phyloP scores from a whole-genome alignment of 164 flowering plant genomes.

The Berberis vulgaris region DNA sequence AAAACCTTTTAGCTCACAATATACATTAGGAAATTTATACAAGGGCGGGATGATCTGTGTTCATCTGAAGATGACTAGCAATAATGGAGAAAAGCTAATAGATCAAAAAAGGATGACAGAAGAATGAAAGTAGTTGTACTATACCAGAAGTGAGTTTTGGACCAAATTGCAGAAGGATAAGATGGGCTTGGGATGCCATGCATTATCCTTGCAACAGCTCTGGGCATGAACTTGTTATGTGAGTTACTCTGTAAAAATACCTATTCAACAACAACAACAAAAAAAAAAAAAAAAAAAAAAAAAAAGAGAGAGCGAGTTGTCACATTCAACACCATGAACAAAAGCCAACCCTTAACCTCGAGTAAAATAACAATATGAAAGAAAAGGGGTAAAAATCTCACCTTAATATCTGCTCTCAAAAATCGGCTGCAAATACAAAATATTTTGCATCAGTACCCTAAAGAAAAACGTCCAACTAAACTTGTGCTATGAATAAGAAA shows the following conservation, averaged over 20 bases:
- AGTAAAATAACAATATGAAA: too few species aligned
- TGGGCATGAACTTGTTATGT: constrained; percentile 82
- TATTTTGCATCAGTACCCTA: too few species aligned
- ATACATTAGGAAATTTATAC: too few species aligned
- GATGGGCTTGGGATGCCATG: constrained; percentile 93
- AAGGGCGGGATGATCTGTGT: not conserved
- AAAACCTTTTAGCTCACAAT: too few species aligned
- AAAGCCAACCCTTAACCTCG: too few species aligned
- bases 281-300: constrained; percentile 5
- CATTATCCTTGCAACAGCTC: constrained; percentile 95
- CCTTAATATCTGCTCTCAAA: too few species aligned
- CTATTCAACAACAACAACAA: constrained; percentile 24
- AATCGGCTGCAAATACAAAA: too few species aligned
- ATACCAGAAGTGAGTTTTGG: constrained; percentile 92
- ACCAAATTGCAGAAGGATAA: constrained; percentile 80
- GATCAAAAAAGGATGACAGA: not conserved
- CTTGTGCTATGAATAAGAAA: too few species aligned
- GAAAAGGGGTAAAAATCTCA: too few species aligned
- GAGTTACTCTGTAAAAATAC: constrained; percentile 81
- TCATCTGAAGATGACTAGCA: not conserved
- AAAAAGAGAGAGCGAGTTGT: not conserved
- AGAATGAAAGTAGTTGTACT: not conserved
- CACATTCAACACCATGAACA: not conserved
- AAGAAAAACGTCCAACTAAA: too few species aligned
- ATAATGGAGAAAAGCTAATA: not conserved